phyloP scores from a whole-genome alignment of 2,329 filamentous ascomycete species.

The Phialemoniopsis sp. region DNA sequence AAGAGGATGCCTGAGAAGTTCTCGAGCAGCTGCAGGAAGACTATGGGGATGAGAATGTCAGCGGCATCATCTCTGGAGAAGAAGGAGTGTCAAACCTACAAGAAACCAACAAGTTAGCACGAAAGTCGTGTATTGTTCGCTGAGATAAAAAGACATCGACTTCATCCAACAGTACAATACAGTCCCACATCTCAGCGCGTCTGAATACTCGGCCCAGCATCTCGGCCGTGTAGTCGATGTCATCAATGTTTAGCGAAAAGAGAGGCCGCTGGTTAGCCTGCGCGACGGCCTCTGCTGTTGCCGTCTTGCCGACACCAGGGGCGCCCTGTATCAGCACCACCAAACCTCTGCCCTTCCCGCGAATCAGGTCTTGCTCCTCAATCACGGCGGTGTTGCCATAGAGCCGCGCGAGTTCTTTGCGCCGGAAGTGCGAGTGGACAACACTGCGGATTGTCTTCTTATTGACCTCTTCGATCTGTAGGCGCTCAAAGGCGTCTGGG shows the following conservation, averaged over 20 bases:
- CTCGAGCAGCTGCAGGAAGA: slow-evolving; percentile 41
- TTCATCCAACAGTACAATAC: slow-evolving; percentile 30
- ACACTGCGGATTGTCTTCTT: too few species aligned
- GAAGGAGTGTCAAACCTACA: slow-evolving; percentile 2
- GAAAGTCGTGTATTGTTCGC: slow-evolving; percentile 15
- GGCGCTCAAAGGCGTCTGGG: too few species aligned
- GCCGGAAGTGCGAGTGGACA: too few species aligned
- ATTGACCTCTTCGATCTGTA: too few species aligned
- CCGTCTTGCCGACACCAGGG: slow-evolving; percentile 45
- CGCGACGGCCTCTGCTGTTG: slow-evolving; percentile 32
- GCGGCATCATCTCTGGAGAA: too few species aligned
- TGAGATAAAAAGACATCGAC: slow-evolving; percentile 28
- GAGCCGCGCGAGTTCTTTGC: too few species aligned
- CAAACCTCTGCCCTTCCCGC: slow-evolving; percentile 39
- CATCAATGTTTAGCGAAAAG: slow-evolving; percentile 14
- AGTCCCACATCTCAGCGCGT: slow-evolving; percentile 32
- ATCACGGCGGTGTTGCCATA: too few species aligned
- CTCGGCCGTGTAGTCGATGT: slow-evolving; percentile 23
- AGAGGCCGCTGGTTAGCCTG: slow-evolving; percentile 22
- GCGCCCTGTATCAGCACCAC: slow-evolving; percentile 41
- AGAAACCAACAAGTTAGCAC: slow-evolving; percentile 24
- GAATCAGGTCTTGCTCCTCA: slow-evolving; percentile 30
- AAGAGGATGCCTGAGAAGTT: slow-evolving; percentile 43
- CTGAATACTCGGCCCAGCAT: slow-evolving; percentile 36
- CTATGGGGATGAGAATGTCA: slow-evolving; percentile 12